Base-by-base conservation (phyloP, 2,329 filamentous ascomycete species). In the Talaromyces pinophilus region DNA sequence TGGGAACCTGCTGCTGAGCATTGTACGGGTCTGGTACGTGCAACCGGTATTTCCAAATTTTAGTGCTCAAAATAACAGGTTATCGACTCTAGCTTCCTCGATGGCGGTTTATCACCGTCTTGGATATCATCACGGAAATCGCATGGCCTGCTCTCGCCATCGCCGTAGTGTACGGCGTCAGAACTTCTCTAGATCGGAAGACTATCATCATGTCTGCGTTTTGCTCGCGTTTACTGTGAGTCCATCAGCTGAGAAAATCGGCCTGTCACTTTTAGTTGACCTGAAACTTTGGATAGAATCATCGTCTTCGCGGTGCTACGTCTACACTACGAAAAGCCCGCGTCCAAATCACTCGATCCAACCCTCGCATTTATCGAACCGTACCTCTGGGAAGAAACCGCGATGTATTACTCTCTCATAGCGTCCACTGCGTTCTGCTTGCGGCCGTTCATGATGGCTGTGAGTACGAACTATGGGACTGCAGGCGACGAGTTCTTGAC, bases 391-490 rank as follows among this genome's bases (percentile, higher is more conserved):
- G 72, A 74, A 28, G 77, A 79, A 67, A 74, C 74, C 28, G 72
- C 78, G 67, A 69, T 79, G 10, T 68, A 75, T 67, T 79, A 76
- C 63, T 72, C 75, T 59, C 72, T 79, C 7, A 71, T 78, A 30
- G 74, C 77, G 15, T 78, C 76, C 69, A 78, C 76, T 11, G 71
- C 76, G 7, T 78, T 79, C 68, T 76, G 72, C 61, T 71, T 80
- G 1, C 72, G 76, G 0, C 75, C 76, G 0, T 79, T 80, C 64
- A 76, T 79, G 71, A 72, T 72, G 8, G 76, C 76, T 7, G 75
- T 78, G 10, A 77, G 75, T 60, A 78, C 75, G 1, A 75, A 76
- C 40, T 78, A 78, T 44, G 76, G 76, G 4, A 77, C 73, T 5
- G 75, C 75, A 3, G 76, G 76, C 0, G 73, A 76, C 54, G 71